Conservation (phyloP, 345 rosid genomes). For the Aurinia saxatilis region DNA sequence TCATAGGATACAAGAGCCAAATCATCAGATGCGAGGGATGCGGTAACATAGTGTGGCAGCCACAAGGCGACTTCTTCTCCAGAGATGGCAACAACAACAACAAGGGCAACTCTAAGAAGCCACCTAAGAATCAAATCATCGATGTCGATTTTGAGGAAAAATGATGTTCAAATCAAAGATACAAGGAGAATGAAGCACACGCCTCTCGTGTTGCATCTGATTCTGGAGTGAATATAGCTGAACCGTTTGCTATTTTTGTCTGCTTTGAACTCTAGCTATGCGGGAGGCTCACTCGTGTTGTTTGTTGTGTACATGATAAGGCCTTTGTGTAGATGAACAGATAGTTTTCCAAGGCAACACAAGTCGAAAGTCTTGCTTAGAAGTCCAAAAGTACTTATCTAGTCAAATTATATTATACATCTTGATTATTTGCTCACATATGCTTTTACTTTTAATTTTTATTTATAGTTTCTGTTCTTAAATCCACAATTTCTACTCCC, state of each 20-base stretch:
- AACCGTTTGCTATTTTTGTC: constrained; percentile 10
- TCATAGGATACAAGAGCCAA: constrained; percentile 79
- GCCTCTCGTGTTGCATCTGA: background rate
- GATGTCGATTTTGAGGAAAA: constrained; percentile 94
- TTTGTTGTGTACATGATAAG: constrained; percentile 20
- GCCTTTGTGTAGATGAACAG: constrained; percentile 16
- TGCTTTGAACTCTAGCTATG: background rate
- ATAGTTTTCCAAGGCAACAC: constrained; percentile 7
- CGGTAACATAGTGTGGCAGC: constrained; percentile 93
- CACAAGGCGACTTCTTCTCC: constrained; percentile 64
- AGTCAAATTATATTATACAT: background rate
- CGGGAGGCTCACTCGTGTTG: background rate
- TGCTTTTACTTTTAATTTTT: background rate
- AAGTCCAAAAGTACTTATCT: too few species aligned
- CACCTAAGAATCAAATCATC: constrained; percentile 56
- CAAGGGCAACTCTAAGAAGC: constrained; percentile 26
- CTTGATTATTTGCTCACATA: background rate
- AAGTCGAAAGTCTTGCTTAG: constrained; percentile 5
- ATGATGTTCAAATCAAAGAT: constrained; percentile 23
- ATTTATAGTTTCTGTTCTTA: background rate
- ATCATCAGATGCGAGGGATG: constrained; percentile 64
- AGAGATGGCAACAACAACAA: constrained; percentile 40
- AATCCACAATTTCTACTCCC: too few species aligned
- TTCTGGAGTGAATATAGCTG: background rate
- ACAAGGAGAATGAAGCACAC: background rate